These are phyloP conservation scores for Aleurites moluccanus DNA, from an alignment of 441 rosid species.

Conservation along the genomic window DNA sequence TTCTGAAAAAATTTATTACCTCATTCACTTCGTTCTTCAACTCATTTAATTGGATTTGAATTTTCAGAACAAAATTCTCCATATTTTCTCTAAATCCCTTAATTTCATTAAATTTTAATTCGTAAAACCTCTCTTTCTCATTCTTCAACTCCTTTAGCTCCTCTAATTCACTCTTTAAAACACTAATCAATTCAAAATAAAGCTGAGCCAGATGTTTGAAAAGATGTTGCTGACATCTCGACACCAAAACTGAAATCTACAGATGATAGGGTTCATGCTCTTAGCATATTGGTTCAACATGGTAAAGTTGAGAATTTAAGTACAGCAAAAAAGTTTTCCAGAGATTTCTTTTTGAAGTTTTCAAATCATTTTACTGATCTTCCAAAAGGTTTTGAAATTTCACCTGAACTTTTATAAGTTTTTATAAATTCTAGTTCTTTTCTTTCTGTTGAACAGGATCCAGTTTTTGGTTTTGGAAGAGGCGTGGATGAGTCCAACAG, in stretches of 20 bases:
- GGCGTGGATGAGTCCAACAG: constrained; percentile 57
- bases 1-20: constrained; percentile 32
- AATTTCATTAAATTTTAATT: constrained; percentile 46
- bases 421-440: constrained; percentile 42
- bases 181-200: constrained; percentile 51
- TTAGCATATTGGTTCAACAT: constrained; percentile 33
- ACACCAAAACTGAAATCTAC: constrained; percentile 63
- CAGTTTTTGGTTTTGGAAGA: constrained; percentile 63
- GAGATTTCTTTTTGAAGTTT: constrained; percentile 90
- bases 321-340: constrained; percentile 72
- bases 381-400: constrained; percentile 61
- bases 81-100: constrained; percentile 40
- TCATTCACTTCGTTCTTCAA: constrained; percentile 38
- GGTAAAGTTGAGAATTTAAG: constrained; percentile 39
- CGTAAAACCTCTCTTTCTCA: constrained; percentile 52
- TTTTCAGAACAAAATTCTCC: constrained; percentile 38
- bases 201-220: constrained; percentile 92
- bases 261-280: constrained; percentile 33
- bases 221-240: constrained; percentile 90
- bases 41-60: constrained; percentile 30
- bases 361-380: constrained; percentile 64
- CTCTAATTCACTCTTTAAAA: constrained; percentile 52
- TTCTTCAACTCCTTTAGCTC: constrained; percentile 53
- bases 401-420: constrained; percentile 50
- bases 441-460: constrained; percentile 53